phyloP scores from a whole-genome alignment of 495 filamentous ascomycete species.

The Neurospora hispaniola region DNA sequence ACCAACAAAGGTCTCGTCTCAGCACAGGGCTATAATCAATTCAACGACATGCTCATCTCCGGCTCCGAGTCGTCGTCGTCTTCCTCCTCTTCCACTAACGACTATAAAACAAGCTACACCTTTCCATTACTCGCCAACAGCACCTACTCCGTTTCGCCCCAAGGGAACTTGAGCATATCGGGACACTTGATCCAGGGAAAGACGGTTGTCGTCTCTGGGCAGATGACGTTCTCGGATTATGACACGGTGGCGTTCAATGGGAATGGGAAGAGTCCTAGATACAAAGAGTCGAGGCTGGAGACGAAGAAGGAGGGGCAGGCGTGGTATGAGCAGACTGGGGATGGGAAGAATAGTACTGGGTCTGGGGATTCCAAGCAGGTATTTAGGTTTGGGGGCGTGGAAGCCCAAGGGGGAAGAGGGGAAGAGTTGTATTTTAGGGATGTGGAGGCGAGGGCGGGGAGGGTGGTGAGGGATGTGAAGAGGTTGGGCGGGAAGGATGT shows the following conservation, averaged over 20 bases:
- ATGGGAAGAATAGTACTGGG: constrained; percentile 34
- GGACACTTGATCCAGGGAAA: constrained; percentile 52
- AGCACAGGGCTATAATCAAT: constrained; percentile 48
- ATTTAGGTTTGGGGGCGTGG: constrained; percentile 37
- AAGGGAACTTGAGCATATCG: constrained; percentile 48
- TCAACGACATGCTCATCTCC: constrained; percentile 49
- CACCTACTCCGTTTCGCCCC: constrained; percentile 32
- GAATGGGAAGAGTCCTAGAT: constrained; percentile 1
- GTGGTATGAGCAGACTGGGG: constrained; percentile 36
- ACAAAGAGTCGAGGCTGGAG: constrained; percentile 31
- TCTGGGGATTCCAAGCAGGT: constrained; percentile 45
- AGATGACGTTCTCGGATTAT: constrained; percentile 44
- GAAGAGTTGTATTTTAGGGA: constrained; percentile 6
- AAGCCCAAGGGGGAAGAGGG: neutral
- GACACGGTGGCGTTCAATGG: constrained; percentile 30
- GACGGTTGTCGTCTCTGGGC: constrained; percentile 38
- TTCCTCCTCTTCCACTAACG: constrained; percentile 20
- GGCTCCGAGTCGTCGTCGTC: constrained; percentile 35
- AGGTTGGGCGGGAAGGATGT: constrained; percentile 8
- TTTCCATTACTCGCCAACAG: constrained; percentile 57
- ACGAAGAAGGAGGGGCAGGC: constrained; percentile 50
- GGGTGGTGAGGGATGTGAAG: constrained; percentile 20
- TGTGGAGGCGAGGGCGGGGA: constrained; percentile 11
- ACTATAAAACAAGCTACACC: constrained; percentile 37
- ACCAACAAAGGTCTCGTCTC: constrained; percentile 50